These are phyloP conservation scores for Glycine latifolia DNA, from an alignment of 306 rosid genomes.

Conservation along the genomic window DNA sequence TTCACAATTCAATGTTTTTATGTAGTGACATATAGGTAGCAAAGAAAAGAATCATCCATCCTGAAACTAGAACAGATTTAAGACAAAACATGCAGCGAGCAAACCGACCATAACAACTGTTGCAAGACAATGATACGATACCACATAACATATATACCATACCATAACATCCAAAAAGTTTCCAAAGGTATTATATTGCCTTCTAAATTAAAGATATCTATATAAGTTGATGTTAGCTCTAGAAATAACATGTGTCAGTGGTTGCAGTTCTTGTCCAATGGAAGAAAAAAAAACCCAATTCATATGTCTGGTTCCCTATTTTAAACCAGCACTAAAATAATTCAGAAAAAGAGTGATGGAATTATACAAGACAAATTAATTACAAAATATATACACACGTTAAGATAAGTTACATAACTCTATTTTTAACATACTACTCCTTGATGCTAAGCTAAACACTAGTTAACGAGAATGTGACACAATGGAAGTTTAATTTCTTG, in stretches of 20 bases:
- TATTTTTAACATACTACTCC: background rate
- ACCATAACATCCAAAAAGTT: background rate
- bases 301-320: slow-evolving; percentile 11
- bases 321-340: background rate
- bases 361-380: no score
- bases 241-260: slow-evolving; percentile 38
- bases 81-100: slow-evolving; percentile 20
- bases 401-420: background rate
- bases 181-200: background rate
- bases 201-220: slow-evolving; percentile 4
- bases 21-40: slow-evolving; percentile 11
- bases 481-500: background rate
- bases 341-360: no score
- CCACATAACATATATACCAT: background rate
- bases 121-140: slow-evolving; percentile 5
- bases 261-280: slow-evolving; percentile 34
- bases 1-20: background rate
- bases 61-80: slow-evolving; percentile 24
- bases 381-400: background rate
- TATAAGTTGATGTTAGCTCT: slow-evolving; percentile 17
- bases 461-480: background rate
- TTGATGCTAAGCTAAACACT: background rate
- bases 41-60: slow-evolving; percentile 15
- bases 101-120: background rate
- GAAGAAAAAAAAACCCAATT: slow-evolving; percentile 18